phyloP scores from a whole-genome alignment of 345 rosid genomes.

The Reutealis trisperma region DNA sequence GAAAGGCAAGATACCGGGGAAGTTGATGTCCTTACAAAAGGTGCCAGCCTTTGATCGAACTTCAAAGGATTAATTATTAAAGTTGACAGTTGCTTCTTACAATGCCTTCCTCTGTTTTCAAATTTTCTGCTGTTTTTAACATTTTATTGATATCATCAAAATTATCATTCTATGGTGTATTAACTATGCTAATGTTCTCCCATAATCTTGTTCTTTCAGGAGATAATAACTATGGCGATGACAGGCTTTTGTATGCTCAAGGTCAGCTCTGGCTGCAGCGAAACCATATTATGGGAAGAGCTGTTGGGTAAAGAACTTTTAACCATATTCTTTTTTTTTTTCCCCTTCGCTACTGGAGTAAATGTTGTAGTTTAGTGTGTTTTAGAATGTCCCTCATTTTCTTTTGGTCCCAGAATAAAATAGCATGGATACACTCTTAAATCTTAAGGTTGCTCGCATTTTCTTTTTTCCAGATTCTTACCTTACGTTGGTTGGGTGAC shows the following conservation, averaged over 20 bases:
- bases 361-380: not conserved
- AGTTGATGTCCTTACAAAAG: constrained; percentile 97
- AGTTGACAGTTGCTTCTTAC: not conserved
- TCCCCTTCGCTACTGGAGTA: not conserved
- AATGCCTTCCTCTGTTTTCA: not conserved
- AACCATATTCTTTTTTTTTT: not conserved
- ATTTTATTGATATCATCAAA: not conserved
- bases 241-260: constrained; percentile 58
- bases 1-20: constrained; percentile 76
- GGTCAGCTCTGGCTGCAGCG: constrained; percentile 72
- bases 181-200: not conserved
- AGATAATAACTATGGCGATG: constrained; percentile 57
- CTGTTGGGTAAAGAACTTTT: constrained; percentile 59
- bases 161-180: not conserved
- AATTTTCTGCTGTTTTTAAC: not conserved
- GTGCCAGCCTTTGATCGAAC: constrained; percentile 37
- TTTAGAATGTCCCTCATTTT: not conserved
- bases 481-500: constrained; percentile 82
- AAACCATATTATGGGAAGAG: constrained; percentile 74
- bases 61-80: not conserved
- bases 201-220: constrained; percentile 36
- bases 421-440: not conserved
- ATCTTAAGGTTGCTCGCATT: constrained; percentile 2
- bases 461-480: constrained; percentile 53
- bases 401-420: too few relatives aligned